phyloP scores from a whole-genome alignment of 192 early-diverging fungal genomes.

The Chytriomyces confervae region DNA sequence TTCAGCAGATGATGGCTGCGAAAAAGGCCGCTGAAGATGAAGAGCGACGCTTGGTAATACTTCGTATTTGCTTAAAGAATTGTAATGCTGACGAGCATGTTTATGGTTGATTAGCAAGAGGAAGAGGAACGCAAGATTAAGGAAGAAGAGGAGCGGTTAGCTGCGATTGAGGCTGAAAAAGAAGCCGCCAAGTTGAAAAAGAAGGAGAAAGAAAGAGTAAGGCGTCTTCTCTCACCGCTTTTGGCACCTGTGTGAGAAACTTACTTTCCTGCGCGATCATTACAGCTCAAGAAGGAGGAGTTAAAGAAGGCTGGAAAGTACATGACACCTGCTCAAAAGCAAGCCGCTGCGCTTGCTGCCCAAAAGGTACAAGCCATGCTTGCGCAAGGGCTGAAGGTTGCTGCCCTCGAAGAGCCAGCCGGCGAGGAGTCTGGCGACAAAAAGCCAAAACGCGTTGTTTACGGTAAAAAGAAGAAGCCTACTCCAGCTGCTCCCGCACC shows the following conservation, averaged over 20 bases:
- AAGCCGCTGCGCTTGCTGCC: constrained; percentile 73
- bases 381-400: constrained; percentile 73
- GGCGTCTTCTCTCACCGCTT: constrained; percentile 2
- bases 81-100: background rate
- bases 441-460: constrained; percentile 75
- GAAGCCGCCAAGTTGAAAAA: constrained; percentile 70
- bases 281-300: constrained; percentile 81
- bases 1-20: constrained; percentile 71
- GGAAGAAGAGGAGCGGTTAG: constrained; percentile 73
- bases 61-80: background rate
- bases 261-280: constrained; percentile 5
- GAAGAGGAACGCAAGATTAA: constrained; percentile 44
- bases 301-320: constrained; percentile 91
- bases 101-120: constrained; percentile 28
- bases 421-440: constrained; percentile 45
- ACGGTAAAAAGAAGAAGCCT: constrained; percentile 79
- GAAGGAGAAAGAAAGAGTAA: constrained; percentile 31
- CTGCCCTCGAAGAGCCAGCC: constrained; percentile 57
- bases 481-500: constrained; percentile 34
- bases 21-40: constrained; percentile 82
- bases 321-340: constrained; percentile 91
- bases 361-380: constrained; percentile 78
- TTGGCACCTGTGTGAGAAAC: background rate
- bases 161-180: constrained; percentile 62
- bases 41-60: constrained; percentile 42